Conservation (phyloP, 345 rosid genomes). For the Gossypium mustelinum region DNA sequence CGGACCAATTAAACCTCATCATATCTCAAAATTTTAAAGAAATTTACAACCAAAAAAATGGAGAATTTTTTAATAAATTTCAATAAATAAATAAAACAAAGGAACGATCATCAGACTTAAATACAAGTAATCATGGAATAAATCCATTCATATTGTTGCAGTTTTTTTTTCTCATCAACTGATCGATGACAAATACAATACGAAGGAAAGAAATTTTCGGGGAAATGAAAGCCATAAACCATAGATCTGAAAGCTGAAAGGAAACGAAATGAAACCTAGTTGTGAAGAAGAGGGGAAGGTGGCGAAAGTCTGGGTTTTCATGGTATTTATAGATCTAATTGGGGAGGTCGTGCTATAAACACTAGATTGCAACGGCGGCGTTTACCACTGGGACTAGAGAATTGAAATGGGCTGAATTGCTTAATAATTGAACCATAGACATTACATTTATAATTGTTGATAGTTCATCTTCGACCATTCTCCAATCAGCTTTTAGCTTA, state of each 20-base stretch:
- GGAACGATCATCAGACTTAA: constrained; percentile 5
- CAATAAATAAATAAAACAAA: neutral
- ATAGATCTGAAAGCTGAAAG: neutral
- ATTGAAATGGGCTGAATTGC: neutral
- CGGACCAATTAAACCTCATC: constrained; percentile 27
- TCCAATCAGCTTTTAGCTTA: no score
- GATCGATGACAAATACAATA: neutral
- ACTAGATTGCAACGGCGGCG: neutral
- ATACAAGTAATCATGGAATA: neutral
- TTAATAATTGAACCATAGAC: neutral
- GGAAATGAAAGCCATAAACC: neutral
- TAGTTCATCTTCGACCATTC: no score
- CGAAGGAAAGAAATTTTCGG: neutral
- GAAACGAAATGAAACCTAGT: neutral
- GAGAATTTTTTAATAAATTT: neutral
- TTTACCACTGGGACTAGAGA: neutral
- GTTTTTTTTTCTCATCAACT: neutral
- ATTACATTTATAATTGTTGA: no score
- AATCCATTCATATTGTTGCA: neutral
- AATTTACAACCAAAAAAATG: neutral
- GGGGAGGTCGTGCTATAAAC: neutral
- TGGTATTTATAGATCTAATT: neutral
- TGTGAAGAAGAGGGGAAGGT: neutral
- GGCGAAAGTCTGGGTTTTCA: neutral
- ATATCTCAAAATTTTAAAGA: neutral